Percentiles rank a stretch among this genome's conserved stretches.
Conservation (phyloP, 768 basidiomycete genomes). For the Kockovaella imperatae region DNA sequence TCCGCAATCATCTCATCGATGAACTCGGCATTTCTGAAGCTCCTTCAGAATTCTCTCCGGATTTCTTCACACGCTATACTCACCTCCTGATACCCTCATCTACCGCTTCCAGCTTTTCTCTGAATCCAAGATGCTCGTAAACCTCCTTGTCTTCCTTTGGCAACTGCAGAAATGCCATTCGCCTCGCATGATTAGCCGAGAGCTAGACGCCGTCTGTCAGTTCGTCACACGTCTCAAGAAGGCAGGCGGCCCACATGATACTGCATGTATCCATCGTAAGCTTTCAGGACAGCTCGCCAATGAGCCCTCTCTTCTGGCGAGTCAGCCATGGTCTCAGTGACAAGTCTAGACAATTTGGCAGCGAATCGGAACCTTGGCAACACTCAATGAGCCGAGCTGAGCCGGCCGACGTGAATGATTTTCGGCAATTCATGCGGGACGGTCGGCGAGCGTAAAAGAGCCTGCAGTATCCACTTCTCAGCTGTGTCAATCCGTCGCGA, state of each 20-base stretch:
- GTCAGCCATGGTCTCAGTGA: slow-evolving; percentile 21
- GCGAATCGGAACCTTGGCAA: slow-evolving; percentile 2
- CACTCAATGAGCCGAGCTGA: too few relatives aligned
- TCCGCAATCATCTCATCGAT: slow-evolving; percentile 63
- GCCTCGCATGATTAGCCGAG: slow-evolving; percentile 57
- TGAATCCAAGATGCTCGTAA: slow-evolving; percentile 63
- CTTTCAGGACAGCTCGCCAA: slow-evolving; percentile 65
- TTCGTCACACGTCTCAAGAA: background rate
- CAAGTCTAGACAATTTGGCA: too few relatives aligned
- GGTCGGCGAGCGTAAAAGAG: too few relatives aligned
- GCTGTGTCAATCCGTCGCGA: too few relatives aligned
- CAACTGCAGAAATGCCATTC: slow-evolving; percentile 70
- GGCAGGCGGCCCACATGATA: slow-evolving; percentile 53
- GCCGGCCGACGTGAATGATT: too few relatives aligned
- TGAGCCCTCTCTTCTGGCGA: slow-evolving; percentile 57
- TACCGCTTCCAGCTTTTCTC: slow-evolving; percentile 66
- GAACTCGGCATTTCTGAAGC: slow-evolving; percentile 65
- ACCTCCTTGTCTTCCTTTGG: slow-evolving; percentile 62
- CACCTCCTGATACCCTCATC: slow-evolving; percentile 62
- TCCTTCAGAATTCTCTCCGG: background rate
- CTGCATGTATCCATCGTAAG: slow-evolving; percentile 66
- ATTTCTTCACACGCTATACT: background rate
- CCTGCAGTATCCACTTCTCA: too few relatives aligned
- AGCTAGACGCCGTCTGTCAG: slow-evolving; percentile 45
- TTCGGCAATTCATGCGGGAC: too few relatives aligned